Evolutionary conservation across 1,284 basidiomycete genomes (phyloP).

Genomic region (Cystodermella granulosa): DNA sequence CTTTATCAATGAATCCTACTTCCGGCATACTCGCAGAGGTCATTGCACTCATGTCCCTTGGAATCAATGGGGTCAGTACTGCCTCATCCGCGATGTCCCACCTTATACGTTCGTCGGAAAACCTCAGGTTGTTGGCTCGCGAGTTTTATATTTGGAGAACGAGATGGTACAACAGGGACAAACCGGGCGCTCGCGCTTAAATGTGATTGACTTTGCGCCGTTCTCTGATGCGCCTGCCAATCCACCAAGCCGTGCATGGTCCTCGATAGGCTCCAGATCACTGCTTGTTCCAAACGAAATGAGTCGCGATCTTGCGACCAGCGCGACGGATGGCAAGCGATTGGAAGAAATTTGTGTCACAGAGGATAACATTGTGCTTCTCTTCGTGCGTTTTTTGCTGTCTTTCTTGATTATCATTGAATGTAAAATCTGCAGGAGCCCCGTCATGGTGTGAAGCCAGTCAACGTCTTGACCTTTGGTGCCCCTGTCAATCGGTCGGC

Average conservation of each 20-base stretch:
- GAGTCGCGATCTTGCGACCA: conserved; percentile 39
- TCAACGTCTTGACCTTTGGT: conserved; percentile 46
- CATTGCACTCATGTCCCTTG: conserved; percentile 38
- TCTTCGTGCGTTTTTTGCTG: conserved; percentile 36
- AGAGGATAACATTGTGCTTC: conserved; percentile 48
- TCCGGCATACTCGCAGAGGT: conserved; percentile 39
- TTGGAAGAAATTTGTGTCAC: conserved; percentile 43
- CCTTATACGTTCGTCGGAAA: conserved; percentile 20
- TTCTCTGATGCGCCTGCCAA: conserved; percentile 33
- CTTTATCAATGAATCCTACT: conserved; percentile 45
- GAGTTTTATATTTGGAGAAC: conserved; percentile 43
- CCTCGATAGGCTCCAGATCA: conserved; percentile 38
- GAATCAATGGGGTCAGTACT: conserved; percentile 45
- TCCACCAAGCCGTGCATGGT: conserved; percentile 35
- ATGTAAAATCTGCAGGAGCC: conserved; percentile 32
- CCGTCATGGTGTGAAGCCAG: conserved; percentile 34
- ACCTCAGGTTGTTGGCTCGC: conserved; percentile 42
- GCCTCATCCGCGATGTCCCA: conserved; percentile 41
- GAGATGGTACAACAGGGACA: conserved; percentile 18
- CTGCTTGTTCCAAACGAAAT: conserved; percentile 39
- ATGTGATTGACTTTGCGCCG: conserved; percentile 43
- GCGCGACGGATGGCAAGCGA: conserved; percentile 35
- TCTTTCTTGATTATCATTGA: conserved; percentile 1
- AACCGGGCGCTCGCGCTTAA: conserved; percentile 29
- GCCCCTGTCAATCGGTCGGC: conserved; percentile 21